These are phyloP conservation scores for Allantophomopsis lycopodina DNA, from an alignment of 2,329 filamentous ascomycete species.

Conservation along the genomic window DNA sequence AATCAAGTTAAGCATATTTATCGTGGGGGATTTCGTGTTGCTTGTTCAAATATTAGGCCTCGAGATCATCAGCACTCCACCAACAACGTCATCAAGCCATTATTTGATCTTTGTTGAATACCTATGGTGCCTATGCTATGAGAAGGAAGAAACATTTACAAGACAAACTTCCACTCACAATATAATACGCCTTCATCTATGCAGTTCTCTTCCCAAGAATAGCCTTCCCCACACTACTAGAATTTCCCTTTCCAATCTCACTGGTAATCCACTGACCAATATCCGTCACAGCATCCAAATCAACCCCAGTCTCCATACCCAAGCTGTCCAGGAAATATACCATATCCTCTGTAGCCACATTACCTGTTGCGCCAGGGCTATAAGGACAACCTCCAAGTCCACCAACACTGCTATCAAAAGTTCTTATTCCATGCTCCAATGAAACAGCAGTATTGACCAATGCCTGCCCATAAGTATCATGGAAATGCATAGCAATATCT, in stretches of 20 bases:
- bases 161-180: too few species aligned
- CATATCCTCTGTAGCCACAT: constrained; percentile 74
- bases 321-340: constrained; percentile 65
- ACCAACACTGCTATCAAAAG: constrained; percentile 68
- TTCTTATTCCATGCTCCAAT: constrained; percentile 63
- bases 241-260: constrained; percentile 47
- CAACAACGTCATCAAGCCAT: too few species aligned
- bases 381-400: constrained; percentile 79
- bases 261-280: constrained; percentile 61
- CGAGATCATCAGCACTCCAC: too few species aligned
- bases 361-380: constrained; percentile 74
- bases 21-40: too few species aligned
- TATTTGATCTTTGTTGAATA: too few species aligned
- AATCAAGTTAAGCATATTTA: too few species aligned
- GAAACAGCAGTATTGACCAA: constrained; percentile 70
- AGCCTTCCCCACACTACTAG: constrained; percentile 54
- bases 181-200: too few species aligned
- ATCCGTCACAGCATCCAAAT: constrained; percentile 50
- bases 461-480: constrained; percentile 43
- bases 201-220: constrained; percentile 30
- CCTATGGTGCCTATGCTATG: too few species aligned
- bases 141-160: too few species aligned
- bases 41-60: too few species aligned
- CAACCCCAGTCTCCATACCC: constrained; percentile 62
- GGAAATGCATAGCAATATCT: constrained; percentile 18